phyloP scores from a whole-genome alignment of 1,139 yeast genomes.

The Geotrichum carabidarum region DNA sequence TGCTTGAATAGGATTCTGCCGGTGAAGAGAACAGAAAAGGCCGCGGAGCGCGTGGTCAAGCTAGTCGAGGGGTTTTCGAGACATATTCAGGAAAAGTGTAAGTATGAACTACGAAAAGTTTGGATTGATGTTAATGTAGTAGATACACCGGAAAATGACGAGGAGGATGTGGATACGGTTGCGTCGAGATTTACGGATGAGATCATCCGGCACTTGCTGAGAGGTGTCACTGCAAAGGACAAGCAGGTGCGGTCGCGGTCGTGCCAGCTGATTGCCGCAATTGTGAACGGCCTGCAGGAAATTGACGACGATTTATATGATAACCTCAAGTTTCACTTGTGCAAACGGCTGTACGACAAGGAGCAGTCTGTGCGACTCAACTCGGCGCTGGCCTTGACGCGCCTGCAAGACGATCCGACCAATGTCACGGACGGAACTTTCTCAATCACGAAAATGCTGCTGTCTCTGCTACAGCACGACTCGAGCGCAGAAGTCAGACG shows the following conservation, averaged over 20 bases:
- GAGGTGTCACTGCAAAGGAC: slow-evolving; percentile 75
- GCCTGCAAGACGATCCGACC: slow-evolving; percentile 53
- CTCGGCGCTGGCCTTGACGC: slow-evolving; percentile 73
- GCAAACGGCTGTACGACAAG: slow-evolving; percentile 66
- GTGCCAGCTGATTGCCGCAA: slow-evolving; percentile 68
- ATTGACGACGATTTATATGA: slow-evolving; percentile 70
- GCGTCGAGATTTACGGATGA: slow-evolving; percentile 50
- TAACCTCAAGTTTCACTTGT: slow-evolving; percentile 55
- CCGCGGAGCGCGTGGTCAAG: slow-evolving; percentile 75
- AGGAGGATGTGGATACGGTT: slow-evolving; percentile 42
- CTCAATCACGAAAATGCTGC: slow-evolving; percentile 43
- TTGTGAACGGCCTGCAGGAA: slow-evolving; percentile 69
- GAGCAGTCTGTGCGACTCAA: slow-evolving; percentile 76
- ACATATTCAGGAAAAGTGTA: slow-evolving; percentile 42
- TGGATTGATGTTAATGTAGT: slow-evolving; percentile 21
- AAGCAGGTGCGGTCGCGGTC: slow-evolving; percentile 75
- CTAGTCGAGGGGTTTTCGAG: slow-evolving; percentile 64
- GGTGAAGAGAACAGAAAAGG: slow-evolving; percentile 61
- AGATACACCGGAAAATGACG: slow-evolving; percentile 34
- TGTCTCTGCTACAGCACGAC: slow-evolving; percentile 64
- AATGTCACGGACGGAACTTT: slow-evolving; percentile 43
- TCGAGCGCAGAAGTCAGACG: slow-evolving; percentile 70
- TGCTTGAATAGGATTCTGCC: slow-evolving; percentile 62
- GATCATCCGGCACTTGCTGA: slow-evolving; percentile 59
- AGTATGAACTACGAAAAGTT: too few species aligned